Evolutionary conservation across 768 basidiomycete species (phyloP).

Genomic region (Candolleomyces aberdarensis): DNA sequence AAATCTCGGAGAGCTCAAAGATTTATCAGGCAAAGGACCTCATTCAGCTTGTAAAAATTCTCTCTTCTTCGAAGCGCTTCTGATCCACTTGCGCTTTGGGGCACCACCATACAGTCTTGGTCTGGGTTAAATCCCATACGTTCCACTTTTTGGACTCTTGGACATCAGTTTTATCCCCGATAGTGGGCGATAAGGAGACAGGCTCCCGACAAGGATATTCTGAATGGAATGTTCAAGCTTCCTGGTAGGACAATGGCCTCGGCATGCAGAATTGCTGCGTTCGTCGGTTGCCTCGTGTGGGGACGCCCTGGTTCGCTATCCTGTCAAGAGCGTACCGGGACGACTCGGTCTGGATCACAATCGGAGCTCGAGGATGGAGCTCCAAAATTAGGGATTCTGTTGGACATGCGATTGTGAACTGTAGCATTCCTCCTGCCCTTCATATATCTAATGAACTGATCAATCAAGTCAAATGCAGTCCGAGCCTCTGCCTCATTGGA

Average conservation of each 20-base stretch:
- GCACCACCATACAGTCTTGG: background rate
- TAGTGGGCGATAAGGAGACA: no score
- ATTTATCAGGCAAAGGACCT: background rate
- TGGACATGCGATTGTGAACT: background rate
- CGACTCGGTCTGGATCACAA: no score
- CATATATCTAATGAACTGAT: background rate
- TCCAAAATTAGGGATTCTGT: background rate
- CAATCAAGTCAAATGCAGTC: background rate
- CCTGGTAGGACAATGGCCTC: no score
- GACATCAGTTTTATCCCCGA: no score
- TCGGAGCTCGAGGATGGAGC: no score
- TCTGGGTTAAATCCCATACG: background rate
- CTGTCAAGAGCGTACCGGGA: no score
- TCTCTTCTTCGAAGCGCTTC: background rate
- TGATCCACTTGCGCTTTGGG: background rate
- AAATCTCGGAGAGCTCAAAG: conserved; percentile 7
- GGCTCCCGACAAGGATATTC: no score
- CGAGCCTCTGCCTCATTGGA: background rate
- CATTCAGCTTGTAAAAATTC: background rate
- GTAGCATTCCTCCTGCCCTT: background rate
- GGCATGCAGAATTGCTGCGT: no score
- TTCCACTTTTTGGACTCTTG: no score
- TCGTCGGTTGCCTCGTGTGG: no score
- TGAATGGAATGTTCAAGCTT: no score
- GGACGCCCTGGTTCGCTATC: no score